Percentiles rank a stretch among this genome's conserved stretches.
These are phyloP conservation scores for Selaginella moellendorffii DNA, from an alignment of 75 land plant genomes.

Conservation along the genomic window DNA sequence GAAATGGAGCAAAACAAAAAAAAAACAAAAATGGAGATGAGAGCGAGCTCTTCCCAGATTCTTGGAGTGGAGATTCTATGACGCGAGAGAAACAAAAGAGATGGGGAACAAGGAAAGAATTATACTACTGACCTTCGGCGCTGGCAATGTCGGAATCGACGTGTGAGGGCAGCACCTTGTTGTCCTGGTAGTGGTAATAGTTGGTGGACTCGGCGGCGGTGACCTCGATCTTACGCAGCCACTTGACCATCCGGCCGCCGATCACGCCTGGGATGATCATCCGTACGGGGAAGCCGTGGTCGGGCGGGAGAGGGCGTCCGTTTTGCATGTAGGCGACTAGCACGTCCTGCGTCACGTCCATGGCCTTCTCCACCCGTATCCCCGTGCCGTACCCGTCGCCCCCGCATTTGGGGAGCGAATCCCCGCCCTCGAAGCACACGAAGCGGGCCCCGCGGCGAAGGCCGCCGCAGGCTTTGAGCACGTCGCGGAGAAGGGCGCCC, in stretches of 20 bases:
- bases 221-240: slow-evolving; percentile 6
- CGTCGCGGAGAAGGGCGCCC: slow-evolving; percentile 1
- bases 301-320: neutral
- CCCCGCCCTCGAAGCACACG: neutral
- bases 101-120: too few relatives aligned
- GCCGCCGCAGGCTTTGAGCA: neutral
- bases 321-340: neutral
- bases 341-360: slow-evolving; percentile 5
- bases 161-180: neutral
- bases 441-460: neutral
- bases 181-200: neutral
- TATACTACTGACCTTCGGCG: neutral
- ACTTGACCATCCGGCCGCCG: slow-evolving; percentile 2
- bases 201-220: neutral
- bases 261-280: neutral
- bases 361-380: neutral
- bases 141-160: neutral
- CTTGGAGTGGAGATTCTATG: too few relatives aligned
- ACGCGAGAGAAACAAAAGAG: too few relatives aligned
- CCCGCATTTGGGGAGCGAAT: neutral
- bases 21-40: too few relatives aligned
- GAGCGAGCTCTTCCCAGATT: too few relatives aligned
- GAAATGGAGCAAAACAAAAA: too few relatives aligned
- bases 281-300: slow-evolving; percentile 6
- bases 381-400: neutral